These are phyloP conservation scores for Lipomyces chichibuensis DNA, from an alignment of 805 yeast genomes.

Conservation along the genomic window DNA sequence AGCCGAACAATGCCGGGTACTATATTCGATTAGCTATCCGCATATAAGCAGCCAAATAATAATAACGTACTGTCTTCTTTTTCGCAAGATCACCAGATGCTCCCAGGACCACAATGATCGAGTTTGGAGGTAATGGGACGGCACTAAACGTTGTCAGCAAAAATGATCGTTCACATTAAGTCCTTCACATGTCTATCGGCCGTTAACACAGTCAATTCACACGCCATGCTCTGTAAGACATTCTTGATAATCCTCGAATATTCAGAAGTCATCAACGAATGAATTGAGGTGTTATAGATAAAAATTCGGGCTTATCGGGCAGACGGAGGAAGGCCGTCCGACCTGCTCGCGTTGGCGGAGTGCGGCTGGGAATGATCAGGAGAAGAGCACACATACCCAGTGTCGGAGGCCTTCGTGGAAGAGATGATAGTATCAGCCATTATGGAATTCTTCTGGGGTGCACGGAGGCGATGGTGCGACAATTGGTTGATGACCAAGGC, in stretches of 20 bases:
- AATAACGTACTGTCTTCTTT: constrained; percentile 73
- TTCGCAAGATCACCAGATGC: constrained; percentile 95
- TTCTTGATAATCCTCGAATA: neutral
- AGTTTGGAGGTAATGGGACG: constrained; percentile 50
- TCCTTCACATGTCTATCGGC: no score
- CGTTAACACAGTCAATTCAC: neutral
- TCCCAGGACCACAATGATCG: constrained; percentile 81
- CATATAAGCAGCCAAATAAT: neutral
- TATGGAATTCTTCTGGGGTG: constrained; percentile 5
- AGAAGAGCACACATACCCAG: constrained; percentile 18
- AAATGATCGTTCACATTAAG: neutral
- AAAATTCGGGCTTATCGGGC: neutral
- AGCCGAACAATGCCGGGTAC: constrained; percentile 51
- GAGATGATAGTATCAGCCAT: constrained; percentile 35
- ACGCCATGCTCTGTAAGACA: neutral
- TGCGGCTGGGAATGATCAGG: neutral
- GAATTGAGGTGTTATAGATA: neutral
- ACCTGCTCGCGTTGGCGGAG: neutral
- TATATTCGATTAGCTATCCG: constrained; percentile 10
- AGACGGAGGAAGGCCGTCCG: constrained; percentile 9
- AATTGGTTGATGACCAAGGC: constrained; percentile 9
- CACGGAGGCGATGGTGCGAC: neutral
- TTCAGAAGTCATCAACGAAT: neutral
- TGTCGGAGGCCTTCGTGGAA: constrained; percentile 5
- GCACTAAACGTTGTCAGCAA: constrained; percentile 9